Base-by-base conservation (phyloP, 305 asterid genomes). In the Solanum hybrid region DNA sequence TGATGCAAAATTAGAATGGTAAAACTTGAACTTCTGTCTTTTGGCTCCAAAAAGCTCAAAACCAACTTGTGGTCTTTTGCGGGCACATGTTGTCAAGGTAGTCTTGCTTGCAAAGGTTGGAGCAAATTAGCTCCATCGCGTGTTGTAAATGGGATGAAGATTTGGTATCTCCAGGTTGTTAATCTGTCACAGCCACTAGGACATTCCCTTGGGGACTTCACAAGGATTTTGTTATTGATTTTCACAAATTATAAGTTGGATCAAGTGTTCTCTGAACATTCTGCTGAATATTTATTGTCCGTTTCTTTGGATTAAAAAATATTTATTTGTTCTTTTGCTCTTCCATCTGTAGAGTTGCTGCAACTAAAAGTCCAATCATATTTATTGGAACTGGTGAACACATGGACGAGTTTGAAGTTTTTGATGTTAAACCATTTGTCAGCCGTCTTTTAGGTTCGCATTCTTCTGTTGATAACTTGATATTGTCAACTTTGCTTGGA, bases 301-400 rank as follows among this genome's bases (percentile, higher is more conserved):
- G 22, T 56, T 56, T 31, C 31, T 31, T 31, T 85, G 40, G 46
- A 56, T 31, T 17, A 38, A 14, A 40, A 80, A 40, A 26, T 5
- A 46, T 82, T 16, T 56, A 85, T 32, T 85, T 85, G 42, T 32
- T 51, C 20, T 84, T 17, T 85, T 56, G 46, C 76, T 56, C 46
- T 85, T 84, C 38, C 76, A 32, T 56, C 40, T 85, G 76, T 32
- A 85, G 87, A 17, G 87, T 97, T 88, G 99, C 99, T 29, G 99
- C 98, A 51, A 97, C 99, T 88, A 94, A 97, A 91, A 97, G 99
- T 93, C 99, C 99, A 24, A 90, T 97, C 90, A 97, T 96, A 93
- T 97, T 97, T 91, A 96, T 97, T 35, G 99, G 99, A 64, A 97
- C 99, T 16, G 99, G 99, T 91, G 99, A 97, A 92, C 99, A 96